Conservation (phyloP, 257 asterid genomes). For the Capsicum pubescens region DNA sequence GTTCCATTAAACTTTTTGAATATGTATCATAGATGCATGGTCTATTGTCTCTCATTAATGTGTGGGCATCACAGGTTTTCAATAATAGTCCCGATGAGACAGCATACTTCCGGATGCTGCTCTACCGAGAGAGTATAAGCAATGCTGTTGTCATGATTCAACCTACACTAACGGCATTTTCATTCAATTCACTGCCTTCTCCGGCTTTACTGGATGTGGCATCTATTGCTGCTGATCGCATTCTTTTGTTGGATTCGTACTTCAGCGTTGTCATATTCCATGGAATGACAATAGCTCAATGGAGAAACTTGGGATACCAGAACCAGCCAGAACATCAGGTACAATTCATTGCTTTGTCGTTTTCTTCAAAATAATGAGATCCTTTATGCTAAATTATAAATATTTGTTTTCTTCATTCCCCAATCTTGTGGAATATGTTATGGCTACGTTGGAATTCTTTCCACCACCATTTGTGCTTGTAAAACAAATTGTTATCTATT, state of each 20-base stretch:
- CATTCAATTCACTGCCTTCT: slow-evolving; percentile 80
- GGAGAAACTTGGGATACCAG: slow-evolving; percentile 99
- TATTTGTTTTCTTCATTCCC: not conserved
- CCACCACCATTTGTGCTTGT: slow-evolving; percentile 11
- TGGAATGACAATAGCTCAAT: slow-evolving; percentile 96
- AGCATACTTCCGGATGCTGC: slow-evolving; percentile 91
- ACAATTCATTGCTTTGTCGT: not conserved
- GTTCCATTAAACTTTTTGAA: not conserved
- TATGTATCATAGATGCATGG: not conserved
- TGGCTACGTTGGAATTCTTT: not conserved
- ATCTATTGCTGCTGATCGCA: slow-evolving; percentile 88
- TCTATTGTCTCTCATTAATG: slow-evolving; percentile 16
- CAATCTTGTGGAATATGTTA: not conserved
- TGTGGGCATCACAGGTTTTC: slow-evolving; percentile 63
- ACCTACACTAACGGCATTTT: slow-evolving; percentile 84
- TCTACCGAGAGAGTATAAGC: slow-evolving; percentile 89
- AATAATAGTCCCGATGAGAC: slow-evolving; percentile 99
- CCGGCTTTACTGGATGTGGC: slow-evolving; percentile 94
- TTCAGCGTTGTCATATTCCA: slow-evolving; percentile 94
- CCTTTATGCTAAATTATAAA: not conserved
- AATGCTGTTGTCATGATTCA: slow-evolving; percentile 98
- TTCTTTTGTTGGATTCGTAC: slow-evolving; percentile 88
- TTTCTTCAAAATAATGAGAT: not conserved
- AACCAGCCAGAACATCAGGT: slow-evolving; percentile 91
- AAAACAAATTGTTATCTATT: not conserved